phyloP scores from a whole-genome alignment of 495 filamentous ascomycete species.

The Ascobolus immersus region DNA sequence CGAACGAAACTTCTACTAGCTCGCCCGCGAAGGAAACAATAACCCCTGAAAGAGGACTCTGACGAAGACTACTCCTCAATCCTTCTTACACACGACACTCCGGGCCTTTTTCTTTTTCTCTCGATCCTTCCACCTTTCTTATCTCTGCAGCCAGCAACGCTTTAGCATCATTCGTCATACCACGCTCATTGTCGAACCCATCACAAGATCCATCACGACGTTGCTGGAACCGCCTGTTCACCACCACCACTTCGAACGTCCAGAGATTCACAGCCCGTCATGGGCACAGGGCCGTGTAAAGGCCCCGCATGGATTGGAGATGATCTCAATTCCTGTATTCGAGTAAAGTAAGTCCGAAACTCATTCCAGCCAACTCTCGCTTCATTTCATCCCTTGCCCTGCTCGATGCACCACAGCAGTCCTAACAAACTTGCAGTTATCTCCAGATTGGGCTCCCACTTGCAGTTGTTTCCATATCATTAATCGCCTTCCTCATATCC shows the following conservation, averaged over 20 bases:
- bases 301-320: slow-evolving; percentile 65
- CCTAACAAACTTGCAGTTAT: slow-evolving; percentile 30
- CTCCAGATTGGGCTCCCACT: slow-evolving; percentile 66
- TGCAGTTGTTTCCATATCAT: slow-evolving; percentile 38
- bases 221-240: too few species aligned
- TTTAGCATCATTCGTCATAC: too few species aligned
- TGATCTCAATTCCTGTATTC: slow-evolving; percentile 73
- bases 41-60: too few species aligned
- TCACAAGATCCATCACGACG: too few species aligned
- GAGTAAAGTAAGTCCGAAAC: slow-evolving; percentile 43
- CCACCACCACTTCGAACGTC: too few species aligned
- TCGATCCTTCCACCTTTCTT: not conserved
- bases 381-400: slow-evolving; percentile 2
- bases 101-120: too few species aligned
- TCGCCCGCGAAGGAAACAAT: too few species aligned
- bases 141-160: not conserved
- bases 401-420: slow-evolving; percentile 7
- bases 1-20: too few species aligned
- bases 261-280: too few species aligned
- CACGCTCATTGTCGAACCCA: too few species aligned
- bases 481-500: slow-evolving; percentile 29
- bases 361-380: slow-evolving; percentile 2
- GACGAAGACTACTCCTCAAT: too few species aligned
- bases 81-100: too few species aligned
- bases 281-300: slow-evolving; percentile 44